Conservation (phyloP, 2,329 filamentous ascomycete species). For the Alternaria solani region DNA sequence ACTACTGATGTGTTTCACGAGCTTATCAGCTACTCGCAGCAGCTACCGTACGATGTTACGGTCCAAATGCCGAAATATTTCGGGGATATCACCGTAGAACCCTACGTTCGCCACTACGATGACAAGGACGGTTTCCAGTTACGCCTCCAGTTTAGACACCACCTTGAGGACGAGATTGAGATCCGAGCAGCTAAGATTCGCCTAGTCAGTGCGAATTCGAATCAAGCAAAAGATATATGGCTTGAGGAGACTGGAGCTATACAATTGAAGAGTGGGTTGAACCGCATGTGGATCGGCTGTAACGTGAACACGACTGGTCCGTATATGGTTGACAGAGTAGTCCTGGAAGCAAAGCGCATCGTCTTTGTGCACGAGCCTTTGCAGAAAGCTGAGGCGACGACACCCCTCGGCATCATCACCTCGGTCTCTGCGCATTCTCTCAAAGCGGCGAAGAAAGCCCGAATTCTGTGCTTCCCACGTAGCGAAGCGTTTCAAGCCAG, state of each 20-base stretch:
- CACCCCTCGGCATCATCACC: constrained; percentile 58
- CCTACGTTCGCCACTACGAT: constrained; percentile 72
- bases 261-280: constrained; percentile 64
- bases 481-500: constrained; percentile 72
- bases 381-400: constrained; percentile 57
- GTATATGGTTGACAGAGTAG: constrained; percentile 77
- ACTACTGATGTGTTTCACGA: constrained; percentile 50
- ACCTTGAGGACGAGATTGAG: constrained; percentile 74
- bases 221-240: constrained; percentile 72
- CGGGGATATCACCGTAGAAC: constrained; percentile 71
- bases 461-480: constrained; percentile 77
- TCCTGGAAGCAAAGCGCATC: constrained; percentile 70
- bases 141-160: constrained; percentile 71
- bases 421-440: constrained; percentile 46
- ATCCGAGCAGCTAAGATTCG: constrained; percentile 71
- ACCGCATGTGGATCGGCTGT: constrained; percentile 60
- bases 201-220: constrained; percentile 64
- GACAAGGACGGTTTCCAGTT: constrained; percentile 79
- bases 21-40: constrained; percentile 58
- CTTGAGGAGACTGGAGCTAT: constrained; percentile 61
- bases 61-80: constrained; percentile 79
- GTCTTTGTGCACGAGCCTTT: constrained; percentile 71
- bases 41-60: constrained; percentile 67
- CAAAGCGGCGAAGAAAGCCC: constrained; percentile 56
- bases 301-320: constrained; percentile 71